Conservation (phyloP, 2,329 filamentous ascomycete genomes). For the Scedosporium minutisporum region DNA sequence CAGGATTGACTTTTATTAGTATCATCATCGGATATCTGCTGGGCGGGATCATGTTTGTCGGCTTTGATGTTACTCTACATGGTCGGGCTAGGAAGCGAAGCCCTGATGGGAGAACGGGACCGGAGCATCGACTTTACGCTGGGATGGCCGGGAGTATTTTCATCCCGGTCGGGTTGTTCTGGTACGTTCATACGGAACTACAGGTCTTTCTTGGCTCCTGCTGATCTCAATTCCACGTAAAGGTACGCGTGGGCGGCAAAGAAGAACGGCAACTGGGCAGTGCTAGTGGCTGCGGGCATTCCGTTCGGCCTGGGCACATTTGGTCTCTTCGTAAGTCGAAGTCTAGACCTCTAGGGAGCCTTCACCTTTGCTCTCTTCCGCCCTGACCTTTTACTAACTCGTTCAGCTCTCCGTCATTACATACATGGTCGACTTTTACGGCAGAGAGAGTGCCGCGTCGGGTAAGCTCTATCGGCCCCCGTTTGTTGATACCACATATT, state of each 20-base stretch:
- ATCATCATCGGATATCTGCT: conserved; percentile 11
- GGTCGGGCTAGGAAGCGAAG: neutral
- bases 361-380: too few species aligned
- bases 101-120: neutral
- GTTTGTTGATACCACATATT: too few species aligned
- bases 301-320: conserved; percentile 8
- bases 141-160: conserved; percentile 13
- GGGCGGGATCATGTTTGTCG: conserved; percentile 4
- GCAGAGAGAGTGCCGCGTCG: conserved; percentile 9
- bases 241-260: conserved; percentile 10
- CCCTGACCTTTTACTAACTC: neutral
- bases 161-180: conserved; percentile 12
- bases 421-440: conserved; percentile 14
- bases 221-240: too few species aligned
- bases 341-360: neutral
- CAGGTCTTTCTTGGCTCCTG: too few species aligned
- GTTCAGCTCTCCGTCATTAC: conserved; percentile 7
- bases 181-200: neutral
- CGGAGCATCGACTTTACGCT: conserved; percentile 12
- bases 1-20: conserved; percentile 11
- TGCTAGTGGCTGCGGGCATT: conserved; percentile 11
- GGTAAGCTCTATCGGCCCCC: neutral
- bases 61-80: conserved; percentile 9
- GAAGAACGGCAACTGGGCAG: conserved; percentile 9
- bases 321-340: neutral